Base-by-base conservation (phyloP, 140 eudicot species). In the Ambrosia hybrid region DNA sequence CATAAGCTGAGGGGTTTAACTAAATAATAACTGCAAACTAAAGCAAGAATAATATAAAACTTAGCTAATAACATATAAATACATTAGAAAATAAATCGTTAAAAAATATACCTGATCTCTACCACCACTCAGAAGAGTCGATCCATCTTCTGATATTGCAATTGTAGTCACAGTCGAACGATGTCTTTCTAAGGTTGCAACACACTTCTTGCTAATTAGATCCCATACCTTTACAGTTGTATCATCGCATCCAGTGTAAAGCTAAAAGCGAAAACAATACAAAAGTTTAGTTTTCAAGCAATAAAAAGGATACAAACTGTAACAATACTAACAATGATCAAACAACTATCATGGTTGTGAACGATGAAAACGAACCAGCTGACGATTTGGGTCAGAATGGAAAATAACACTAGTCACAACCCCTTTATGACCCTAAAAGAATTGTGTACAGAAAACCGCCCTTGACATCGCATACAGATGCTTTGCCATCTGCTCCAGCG, bases 381-480 rank as follows among this genome's bases (percentile, higher is more conserved):
- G 73, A 39, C 82, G 82, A 78, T 37, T 80, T 2, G 91, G 99
- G 57, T 93, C 94, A 13, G 93, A 88, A 82, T 93, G 99, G 51
- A 90, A 93, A 75, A 80, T 76, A 38, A 88, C 74, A 73, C 90
- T 76, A 16, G 84, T 87, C 3, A 93, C 97, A 76, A 87, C 84
- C 62, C 94, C 96, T 56, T 76, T 79, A 70, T 93, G 99, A 46
- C 96, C 99, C 72, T 88, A 85, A 68, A 93, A 93, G 70, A 36
- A 84, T 81, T 93, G 99, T 0, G 99, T 90, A 74, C 97, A 90
- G 75, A 88, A 90, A 41, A n/a, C 90, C 90, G 26, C 97, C 96
- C 68, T 94, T 97, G 4, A 94, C 90, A 43, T 94, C 97, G 97
- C 99, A 94, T 30, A 94, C 99, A 16, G 77, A 81, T 10, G 90